Conservation (phyloP, 208 protist genomes). For the Trypanosoma congolense region DNA sequence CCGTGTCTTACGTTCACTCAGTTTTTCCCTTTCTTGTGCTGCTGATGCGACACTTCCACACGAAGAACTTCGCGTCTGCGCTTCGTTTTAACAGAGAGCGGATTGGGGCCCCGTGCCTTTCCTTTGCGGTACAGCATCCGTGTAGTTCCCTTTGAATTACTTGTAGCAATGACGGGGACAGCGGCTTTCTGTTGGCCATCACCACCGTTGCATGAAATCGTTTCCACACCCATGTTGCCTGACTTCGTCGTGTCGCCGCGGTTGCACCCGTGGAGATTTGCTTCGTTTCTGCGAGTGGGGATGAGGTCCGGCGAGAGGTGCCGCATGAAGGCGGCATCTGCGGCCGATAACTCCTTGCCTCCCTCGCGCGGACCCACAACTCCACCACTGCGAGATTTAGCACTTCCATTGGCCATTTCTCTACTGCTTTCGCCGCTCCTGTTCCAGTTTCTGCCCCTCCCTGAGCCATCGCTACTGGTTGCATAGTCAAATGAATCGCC, state of each 20-base stretch:
- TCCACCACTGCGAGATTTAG: neutral
- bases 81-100: constrained; percentile 82
- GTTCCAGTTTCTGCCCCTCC: constrained; percentile 6
- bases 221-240: no score
- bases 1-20: neutral
- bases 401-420: neutral
- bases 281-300: no score
- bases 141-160: no score
- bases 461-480: no score
- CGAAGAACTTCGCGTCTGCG: constrained; percentile 64
- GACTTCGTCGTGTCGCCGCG: no score
- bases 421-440: neutral
- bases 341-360: constrained; percentile 19
- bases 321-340: constrained; percentile 27
- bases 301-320: constrained; percentile 14
- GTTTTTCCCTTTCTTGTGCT: constrained; percentile 9
- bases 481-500: constrained; percentile 43
- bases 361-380: neutral
- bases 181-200: no score
- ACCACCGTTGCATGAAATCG: no score
- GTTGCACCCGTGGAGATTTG: no score
- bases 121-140: neutral
- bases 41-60: constrained; percentile 10
- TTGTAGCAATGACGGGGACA: no score
- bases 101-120: constrained; percentile 33